Evolutionary conservation across 768 basidiomycete genomes (phyloP).

Genomic region (Cubamyces lactineus): DNA sequence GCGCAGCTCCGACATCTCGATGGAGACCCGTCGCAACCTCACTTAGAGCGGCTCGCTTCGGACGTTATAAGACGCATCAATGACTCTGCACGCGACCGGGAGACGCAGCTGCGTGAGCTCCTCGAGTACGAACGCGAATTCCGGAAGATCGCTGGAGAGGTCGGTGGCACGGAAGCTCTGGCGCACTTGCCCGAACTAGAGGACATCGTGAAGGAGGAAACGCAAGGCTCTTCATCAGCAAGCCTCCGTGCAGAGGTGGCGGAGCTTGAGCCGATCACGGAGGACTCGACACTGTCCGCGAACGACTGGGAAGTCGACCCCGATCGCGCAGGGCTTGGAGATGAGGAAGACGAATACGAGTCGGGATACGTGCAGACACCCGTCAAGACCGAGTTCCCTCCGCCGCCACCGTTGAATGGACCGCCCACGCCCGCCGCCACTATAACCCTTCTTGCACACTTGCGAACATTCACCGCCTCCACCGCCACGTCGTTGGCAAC

Average conservation of each 20-base stretch:
- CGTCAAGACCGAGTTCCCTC: constrained; percentile 60
- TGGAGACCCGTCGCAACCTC: constrained; percentile 42
- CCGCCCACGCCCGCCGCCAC: constrained; percentile 60
- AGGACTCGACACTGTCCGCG: constrained; percentile 32
- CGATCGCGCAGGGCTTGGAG: constrained; percentile 47
- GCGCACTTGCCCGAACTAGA: constrained; percentile 68
- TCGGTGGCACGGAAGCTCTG: constrained; percentile 75
- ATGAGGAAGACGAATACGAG: constrained; percentile 50
- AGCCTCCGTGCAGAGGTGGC: constrained; percentile 9
- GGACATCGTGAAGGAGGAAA: constrained; percentile 47
- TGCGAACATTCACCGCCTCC: constrained; percentile 75
- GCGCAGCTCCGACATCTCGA: constrained; percentile 73
- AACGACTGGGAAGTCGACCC: constrained; percentile 60
- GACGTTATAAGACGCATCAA: constrained; percentile 79
- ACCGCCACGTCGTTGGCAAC: constrained; percentile 74
- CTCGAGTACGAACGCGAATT: constrained; percentile 81
- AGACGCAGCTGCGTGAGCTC: constrained; percentile 79
- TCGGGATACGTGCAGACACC: constrained; percentile 47
- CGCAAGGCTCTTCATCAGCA: constrained; percentile 32
- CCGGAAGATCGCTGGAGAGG: constrained; percentile 72
- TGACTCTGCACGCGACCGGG: constrained; percentile 74
- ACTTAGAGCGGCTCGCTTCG: constrained; percentile 71
- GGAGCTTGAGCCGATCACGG: constrained; percentile 34
- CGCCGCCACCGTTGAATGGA: constrained; percentile 50
- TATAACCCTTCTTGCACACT: constrained; percentile 66